Percentiles rank a stretch among this genome's conserved stretches.
Conservation (phyloP, 2,329 filamentous ascomycete species). For the Fusarium concolor region DNA sequence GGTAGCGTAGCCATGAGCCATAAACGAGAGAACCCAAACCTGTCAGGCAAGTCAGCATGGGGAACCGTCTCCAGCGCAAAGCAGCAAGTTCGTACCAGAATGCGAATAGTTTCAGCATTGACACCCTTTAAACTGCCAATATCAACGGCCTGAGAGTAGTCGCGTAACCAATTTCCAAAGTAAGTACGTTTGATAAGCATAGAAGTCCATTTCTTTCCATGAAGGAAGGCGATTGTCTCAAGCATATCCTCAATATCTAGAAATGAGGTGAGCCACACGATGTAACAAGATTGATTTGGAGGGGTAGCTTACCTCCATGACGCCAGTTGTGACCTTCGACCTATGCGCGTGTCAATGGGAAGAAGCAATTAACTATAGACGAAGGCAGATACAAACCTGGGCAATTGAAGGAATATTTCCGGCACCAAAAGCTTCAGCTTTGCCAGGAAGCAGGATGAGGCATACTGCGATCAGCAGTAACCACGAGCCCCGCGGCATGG, state of each 20-base stretch:
- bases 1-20: slow-evolving; percentile 87
- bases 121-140: slow-evolving; percentile 83
- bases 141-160: slow-evolving; percentile 87
- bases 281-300: slow-evolving; percentile 6
- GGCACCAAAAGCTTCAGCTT: slow-evolving; percentile 72
- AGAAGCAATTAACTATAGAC: not conserved
- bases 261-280: slow-evolving; percentile 25
- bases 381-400: slow-evolving; percentile 49
- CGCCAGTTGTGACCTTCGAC: slow-evolving; percentile 77
- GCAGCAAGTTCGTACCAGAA: slow-evolving; percentile 62
- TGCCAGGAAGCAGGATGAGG: slow-evolving; percentile 67
- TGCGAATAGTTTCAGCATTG: slow-evolving; percentile 80
- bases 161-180: slow-evolving; percentile 88
- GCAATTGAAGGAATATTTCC: slow-evolving; percentile 77
- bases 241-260: slow-evolving; percentile 84
- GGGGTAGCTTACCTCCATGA: slow-evolving; percentile 66
- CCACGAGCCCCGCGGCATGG: slow-evolving; percentile 60
- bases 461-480: slow-evolving; percentile 63
- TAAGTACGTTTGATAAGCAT: slow-evolving; percentile 83
- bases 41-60: slow-evolving; percentile 39
- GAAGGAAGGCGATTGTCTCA: slow-evolving; percentile 79
- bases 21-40: slow-evolving; percentile 84
- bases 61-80: not conserved
- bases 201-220: slow-evolving; percentile 86
- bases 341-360: slow-evolving; percentile 50